These are phyloP conservation scores for Trifolium subterraneum DNA, from an alignment of 306 rosid species.

Conservation along the genomic window DNA sequence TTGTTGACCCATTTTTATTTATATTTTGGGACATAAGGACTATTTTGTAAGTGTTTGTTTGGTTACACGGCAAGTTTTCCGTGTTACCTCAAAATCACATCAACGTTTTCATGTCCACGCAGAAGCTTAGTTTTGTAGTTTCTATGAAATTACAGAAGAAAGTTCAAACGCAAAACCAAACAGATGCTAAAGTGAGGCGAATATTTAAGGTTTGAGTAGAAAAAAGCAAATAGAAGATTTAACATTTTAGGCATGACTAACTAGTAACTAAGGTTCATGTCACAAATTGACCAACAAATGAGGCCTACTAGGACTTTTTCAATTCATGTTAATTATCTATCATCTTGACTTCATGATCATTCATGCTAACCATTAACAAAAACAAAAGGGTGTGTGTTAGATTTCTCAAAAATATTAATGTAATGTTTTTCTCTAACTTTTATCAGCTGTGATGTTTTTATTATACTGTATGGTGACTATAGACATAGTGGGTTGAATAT, in stretches of 20 bases:
- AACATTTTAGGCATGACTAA: background rate
- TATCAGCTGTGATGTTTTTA: background rate
- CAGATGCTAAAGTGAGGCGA: no score
- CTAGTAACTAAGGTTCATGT: background rate
- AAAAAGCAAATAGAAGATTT: background rate
- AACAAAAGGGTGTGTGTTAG: background rate
- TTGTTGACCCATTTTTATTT: no score
- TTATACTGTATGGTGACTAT: background rate
- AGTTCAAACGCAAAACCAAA: no score
- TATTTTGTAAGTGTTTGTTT: no score
- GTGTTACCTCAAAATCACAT: no score
- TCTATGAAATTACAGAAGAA: no score
- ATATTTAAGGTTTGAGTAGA: background rate
- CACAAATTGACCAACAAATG: background rate
- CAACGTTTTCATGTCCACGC: no score
- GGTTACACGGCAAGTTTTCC: no score
- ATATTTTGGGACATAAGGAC: no score
- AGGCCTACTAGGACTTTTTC: background rate
- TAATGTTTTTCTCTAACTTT: background rate
- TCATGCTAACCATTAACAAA: constrained; percentile 13
- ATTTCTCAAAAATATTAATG: background rate
- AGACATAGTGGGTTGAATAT: background rate
- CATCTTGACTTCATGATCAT: background rate
- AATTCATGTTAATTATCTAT: background rate
- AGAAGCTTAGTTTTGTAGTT: no score